Evolutionary conservation across 495 filamentous ascomycete species (phyloP), one percentile per base, ranked within the genome.

Genomic region (Echria macrotheca): DNA sequence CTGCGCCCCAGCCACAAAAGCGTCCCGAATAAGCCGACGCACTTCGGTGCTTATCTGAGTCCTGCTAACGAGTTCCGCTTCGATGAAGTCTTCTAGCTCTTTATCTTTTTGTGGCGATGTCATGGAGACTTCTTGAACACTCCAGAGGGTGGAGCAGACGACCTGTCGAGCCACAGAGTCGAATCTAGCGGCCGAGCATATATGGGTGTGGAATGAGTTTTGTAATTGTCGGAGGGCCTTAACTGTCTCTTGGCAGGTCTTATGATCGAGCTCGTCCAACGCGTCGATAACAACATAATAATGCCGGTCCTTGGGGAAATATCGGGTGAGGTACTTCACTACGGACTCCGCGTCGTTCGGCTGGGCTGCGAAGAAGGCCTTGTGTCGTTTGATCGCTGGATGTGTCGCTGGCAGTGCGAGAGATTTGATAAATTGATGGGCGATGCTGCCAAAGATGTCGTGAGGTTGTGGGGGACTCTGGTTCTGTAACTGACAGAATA

Each of bases 401-500:
- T 11, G 17, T 19, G n/a, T 19, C 9, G 25, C 1, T 8, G 44
- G 44, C 0, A 3, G 15, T 0, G 15, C 31, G 4, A 32, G 41
- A n/a, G n/a, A n/a, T n/a, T n/a, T n/a, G 8, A 52, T 0, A 11
- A 52, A 1, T 15, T 52, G 49, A 23, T 17, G 10, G 6, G 38
- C 29, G 11, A 52, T 37, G 10, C 49, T 52, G 0, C 49, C 49
- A 14, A 46, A 10, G 3, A 52, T 52, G 0, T 12, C 36, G 1
- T 5, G 6, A n/a, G n/a, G n/a, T n/a, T n/a, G n/a, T n/a, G n/a
- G n/a, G n/a, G n/a, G n/a, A n/a, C n/a, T n/a, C n/a, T n/a, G n/a
- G n/a, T n/a, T n/a, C n/a, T n/a, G n/a, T n/a, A n/a, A n/a, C n/a
- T n/a, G n/a, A n/a, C n/a, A n/a, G n/a, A n/a, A n/a, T n/a, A n/a